Evolutionary conservation across 208 protist genomes (phyloP).

Genomic region (Acanthamoeba sp.): DNA sequence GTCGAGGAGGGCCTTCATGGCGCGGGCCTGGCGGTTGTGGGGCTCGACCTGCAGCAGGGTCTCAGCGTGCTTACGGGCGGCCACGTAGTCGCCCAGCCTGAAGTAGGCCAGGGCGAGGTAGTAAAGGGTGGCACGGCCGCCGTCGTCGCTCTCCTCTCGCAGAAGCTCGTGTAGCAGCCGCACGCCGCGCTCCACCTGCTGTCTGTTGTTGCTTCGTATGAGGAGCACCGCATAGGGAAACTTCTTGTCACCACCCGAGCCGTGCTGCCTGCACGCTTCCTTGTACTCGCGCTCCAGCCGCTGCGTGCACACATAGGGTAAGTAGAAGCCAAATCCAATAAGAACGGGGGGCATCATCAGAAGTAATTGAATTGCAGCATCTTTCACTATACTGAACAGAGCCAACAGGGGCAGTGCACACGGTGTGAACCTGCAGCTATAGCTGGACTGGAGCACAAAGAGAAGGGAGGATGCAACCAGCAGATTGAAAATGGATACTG

Average conservation of each 20-base stretch:
- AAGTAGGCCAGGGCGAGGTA: constrained; percentile 58
- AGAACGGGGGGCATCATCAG: too few species aligned
- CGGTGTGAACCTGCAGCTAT: too few species aligned
- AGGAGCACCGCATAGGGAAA: constrained; percentile 54
- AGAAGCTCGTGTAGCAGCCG: not conserved
- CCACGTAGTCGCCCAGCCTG: constrained; percentile 23
- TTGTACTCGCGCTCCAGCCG: constrained; percentile 48
- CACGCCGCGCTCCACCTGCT: not conserved
- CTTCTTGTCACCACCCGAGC: not conserved
- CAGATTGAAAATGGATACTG: not conserved
- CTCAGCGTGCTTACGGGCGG: constrained; percentile 11
- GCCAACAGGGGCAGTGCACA: too few species aligned
- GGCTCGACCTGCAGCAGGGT: constrained; percentile 5
- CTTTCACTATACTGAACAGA: too few species aligned
- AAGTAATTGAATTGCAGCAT: too few species aligned
- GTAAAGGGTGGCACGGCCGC: constrained; percentile 29
- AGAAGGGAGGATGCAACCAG: not conserved
- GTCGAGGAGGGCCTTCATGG: constrained; percentile 56
- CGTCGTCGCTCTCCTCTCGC: constrained; percentile 1
- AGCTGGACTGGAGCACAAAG: too few species aligned
- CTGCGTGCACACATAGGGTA: not conserved
- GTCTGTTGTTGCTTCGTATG: constrained; percentile 20
- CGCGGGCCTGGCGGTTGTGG: constrained; percentile 32
- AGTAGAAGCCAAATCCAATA: too few species aligned
- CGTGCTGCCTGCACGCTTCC: not conserved